phyloP scores from a whole-genome alignment of 257 asterid species.

The Nicotiana benthamiana region DNA sequence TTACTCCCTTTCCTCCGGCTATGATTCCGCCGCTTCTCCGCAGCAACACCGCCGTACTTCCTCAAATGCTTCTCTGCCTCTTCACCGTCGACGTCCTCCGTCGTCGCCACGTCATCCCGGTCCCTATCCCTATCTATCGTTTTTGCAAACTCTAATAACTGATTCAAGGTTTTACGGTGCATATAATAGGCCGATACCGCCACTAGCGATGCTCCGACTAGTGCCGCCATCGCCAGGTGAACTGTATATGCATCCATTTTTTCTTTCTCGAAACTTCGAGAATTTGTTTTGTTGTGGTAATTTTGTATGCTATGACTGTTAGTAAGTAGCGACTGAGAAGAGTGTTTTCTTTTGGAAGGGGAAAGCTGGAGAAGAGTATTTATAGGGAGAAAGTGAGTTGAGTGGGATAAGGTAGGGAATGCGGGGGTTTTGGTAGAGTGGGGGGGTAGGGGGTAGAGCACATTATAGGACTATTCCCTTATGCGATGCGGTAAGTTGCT shows the following conservation, averaged over 20 bases:
- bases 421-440: background rate
- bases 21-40: constrained; percentile 25
- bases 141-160: constrained; percentile 70
- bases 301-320: background rate
- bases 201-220: constrained; percentile 80
- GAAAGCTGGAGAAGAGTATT: constrained; percentile 22
- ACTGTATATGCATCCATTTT: constrained; percentile 64
- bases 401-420: background rate
- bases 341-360: constrained; percentile 7
- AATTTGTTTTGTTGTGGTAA: background rate
- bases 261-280: background rate
- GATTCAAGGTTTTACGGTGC: constrained; percentile 84
- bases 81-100: constrained; percentile 30
- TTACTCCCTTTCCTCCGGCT: constrained; percentile 34
- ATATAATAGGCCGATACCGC: constrained; percentile 89
- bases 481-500: background rate
- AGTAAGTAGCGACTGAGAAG: constrained; percentile 1
- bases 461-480: background rate
- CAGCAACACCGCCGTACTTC: constrained; percentile 23
- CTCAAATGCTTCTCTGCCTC: constrained; percentile 32
- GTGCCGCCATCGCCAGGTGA: constrained; percentile 92
- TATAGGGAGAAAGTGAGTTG: constrained; percentile 18
- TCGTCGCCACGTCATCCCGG: constrained; percentile 15
- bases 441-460: background rate
- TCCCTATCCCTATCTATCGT: constrained; percentile 59